phyloP scores from a whole-genome alignment of 768 basidiomycete species.

The Austroboletus festivus region DNA sequence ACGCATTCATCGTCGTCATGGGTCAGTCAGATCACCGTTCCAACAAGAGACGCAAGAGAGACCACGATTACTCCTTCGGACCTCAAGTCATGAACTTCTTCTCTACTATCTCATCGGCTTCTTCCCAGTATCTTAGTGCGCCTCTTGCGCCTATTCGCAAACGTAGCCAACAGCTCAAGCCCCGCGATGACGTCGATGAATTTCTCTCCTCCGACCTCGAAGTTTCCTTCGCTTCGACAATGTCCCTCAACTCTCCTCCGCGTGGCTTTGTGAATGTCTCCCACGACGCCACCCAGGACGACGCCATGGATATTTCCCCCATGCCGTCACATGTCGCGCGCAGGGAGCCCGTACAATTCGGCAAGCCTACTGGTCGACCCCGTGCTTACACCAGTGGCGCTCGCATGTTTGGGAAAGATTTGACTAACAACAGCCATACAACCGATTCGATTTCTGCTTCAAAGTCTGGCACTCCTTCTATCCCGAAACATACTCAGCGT shows the following conservation, averaged over 20 bases:
- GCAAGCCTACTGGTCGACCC: conserved; percentile 43
- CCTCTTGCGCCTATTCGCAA: conserved; percentile 45
- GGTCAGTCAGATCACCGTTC: conserved; percentile 40
- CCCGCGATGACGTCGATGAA: conserved; percentile 56
- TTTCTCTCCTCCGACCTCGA: conserved; percentile 77
- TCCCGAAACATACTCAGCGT: conserved; percentile 57
- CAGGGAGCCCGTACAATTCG: conserved; percentile 28
- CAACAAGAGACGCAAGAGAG: conserved; percentile 47
- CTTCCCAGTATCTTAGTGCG: conserved; percentile 43
- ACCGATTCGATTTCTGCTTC: conserved; percentile 32
- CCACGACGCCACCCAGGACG: conserved; percentile 53
- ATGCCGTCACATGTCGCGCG: conserved; percentile 38
- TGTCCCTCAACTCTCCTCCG: conserved; percentile 74
- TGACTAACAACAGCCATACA: conserved; percentile 53
- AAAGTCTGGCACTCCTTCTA: conserved; percentile 34
- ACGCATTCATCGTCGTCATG: conserved; percentile 35
- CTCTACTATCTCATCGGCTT: conserved; percentile 37
- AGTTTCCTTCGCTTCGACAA: conserved; percentile 77
- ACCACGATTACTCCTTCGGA: conserved; percentile 25
- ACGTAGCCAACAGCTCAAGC: conserved; percentile 42
- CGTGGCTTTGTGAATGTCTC: conserved; percentile 44
- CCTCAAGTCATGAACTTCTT: conserved; percentile 56
- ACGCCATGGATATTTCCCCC: conserved; percentile 85
- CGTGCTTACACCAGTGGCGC: conserved; percentile 64
- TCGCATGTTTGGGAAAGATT: conserved; percentile 69